Percentiles rank a stretch among this genome's conserved stretches.
Conservation (phyloP, 495 filamentous ascomycete species). For the Penicillium nucicola region DNA sequence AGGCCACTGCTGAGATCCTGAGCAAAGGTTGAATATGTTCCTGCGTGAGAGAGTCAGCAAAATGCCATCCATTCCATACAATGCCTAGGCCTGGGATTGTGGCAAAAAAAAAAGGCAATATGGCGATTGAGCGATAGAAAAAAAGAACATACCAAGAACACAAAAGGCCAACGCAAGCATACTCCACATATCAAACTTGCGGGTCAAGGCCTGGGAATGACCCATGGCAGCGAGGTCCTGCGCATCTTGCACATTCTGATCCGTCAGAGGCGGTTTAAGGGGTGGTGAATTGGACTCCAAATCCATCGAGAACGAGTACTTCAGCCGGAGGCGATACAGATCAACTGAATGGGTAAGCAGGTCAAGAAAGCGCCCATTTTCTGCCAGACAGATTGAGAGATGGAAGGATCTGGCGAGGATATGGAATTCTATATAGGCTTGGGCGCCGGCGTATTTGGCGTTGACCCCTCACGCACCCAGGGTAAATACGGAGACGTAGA, state of each 20-base stretch:
- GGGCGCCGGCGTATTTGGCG: not conserved
- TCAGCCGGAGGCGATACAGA: slow-evolving; percentile 14
- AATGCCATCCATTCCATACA: not conserved
- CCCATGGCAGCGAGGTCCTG: slow-evolving; percentile 50
- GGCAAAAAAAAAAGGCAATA: no score
- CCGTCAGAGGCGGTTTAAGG: slow-evolving; percentile 29
- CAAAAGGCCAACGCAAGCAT: slow-evolving; percentile 48
- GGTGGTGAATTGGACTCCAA: slow-evolving; percentile 27
- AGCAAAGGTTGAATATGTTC: slow-evolving; percentile 47
- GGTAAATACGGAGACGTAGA: slow-evolving; percentile 18
- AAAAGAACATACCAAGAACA: slow-evolving; percentile 32
- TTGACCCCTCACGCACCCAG: slow-evolving; percentile 3
- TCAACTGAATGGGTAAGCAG: slow-evolving; percentile 14
- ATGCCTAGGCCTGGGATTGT: not conserved
- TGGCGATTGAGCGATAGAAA: not conserved
- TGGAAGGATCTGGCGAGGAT: not conserved
- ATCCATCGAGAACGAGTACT: slow-evolving; percentile 23
- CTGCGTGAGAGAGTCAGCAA: slow-evolving; percentile 4
- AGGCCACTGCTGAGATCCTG: slow-evolving; percentile 45
- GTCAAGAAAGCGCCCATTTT: slow-evolving; percentile 23
- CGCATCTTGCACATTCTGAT: slow-evolving; percentile 33
- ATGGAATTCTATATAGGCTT: slow-evolving; percentile 15
- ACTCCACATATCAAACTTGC: slow-evolving; percentile 49
- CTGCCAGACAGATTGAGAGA: slow-evolving; percentile 6
- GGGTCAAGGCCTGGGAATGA: slow-evolving; percentile 47